Evolutionary conservation across 2,329 filamentous ascomycete species (phyloP).

Genomic region (Calonectria henricotiae): DNA sequence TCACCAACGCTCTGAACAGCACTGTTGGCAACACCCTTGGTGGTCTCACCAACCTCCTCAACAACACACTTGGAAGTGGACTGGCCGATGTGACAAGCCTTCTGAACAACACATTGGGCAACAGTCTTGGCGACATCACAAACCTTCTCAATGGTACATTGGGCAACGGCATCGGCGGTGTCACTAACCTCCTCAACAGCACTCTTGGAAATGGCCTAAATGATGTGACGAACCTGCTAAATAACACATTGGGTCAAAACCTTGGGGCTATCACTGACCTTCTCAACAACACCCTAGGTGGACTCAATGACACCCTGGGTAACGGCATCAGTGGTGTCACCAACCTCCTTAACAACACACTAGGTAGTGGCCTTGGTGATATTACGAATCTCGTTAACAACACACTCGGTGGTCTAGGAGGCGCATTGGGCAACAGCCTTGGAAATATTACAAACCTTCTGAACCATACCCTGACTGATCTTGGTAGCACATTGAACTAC

Average conservation of each 20-base stretch:
- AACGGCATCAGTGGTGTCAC: background rate
- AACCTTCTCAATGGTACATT: background rate
- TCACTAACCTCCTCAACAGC: slow-evolving; percentile 8
- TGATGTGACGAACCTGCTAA: background rate
- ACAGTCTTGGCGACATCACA: background rate
- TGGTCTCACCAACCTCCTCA: background rate
- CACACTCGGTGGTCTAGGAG: background rate
- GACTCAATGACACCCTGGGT: background rate
- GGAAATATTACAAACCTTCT: slow-evolving; percentile 12
- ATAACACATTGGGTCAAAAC: background rate
- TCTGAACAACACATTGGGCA: background rate
- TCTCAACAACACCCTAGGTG: background rate
- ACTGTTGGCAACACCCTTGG: background rate
- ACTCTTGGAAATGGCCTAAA: background rate
- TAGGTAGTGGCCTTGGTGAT: background rate
- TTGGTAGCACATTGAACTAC: background rate
- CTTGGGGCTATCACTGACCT: background rate
- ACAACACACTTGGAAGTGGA: background rate
- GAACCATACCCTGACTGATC: background rate
- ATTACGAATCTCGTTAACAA: background rate
- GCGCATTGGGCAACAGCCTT: slow-evolving; percentile 11
- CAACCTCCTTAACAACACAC: background rate
- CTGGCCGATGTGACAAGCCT: background rate
- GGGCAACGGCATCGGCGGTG: background rate
- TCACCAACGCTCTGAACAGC: background rate